Percentiles rank a stretch among this genome's conserved stretches.
phyloP scores from a whole-genome alignment of 768 basidiomycete species.

The Boletus insuetus region DNA sequence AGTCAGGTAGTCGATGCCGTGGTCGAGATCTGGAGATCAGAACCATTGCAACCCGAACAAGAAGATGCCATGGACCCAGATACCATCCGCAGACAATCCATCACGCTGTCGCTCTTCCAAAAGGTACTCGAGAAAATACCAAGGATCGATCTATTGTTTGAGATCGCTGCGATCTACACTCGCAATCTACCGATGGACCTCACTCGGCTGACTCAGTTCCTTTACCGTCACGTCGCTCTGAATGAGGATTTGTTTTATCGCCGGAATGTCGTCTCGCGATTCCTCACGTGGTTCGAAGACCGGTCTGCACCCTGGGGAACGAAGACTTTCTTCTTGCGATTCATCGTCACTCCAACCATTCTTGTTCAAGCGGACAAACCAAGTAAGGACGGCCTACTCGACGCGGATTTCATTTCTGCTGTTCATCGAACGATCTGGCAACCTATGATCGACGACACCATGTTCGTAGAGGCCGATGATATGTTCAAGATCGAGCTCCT shows the following conservation, averaged over 20 bases:
- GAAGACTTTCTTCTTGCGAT: slow-evolving; percentile 77
- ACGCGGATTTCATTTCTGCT: slow-evolving; percentile 64
- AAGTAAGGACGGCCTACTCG: slow-evolving; percentile 59
- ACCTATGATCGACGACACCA: slow-evolving; percentile 57
- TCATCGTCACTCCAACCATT: slow-evolving; percentile 84
- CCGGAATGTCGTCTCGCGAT: slow-evolving; percentile 80
- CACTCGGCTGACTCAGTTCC: slow-evolving; percentile 74
- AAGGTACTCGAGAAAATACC: slow-evolving; percentile 65
- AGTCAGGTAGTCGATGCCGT: slow-evolving; percentile 66
- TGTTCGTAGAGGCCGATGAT: slow-evolving; percentile 68
- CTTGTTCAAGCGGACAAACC: slow-evolving; percentile 68
- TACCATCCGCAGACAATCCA: slow-evolving; percentile 53
- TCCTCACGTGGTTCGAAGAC: slow-evolving; percentile 81
- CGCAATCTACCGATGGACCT: slow-evolving; percentile 81
- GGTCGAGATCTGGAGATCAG: slow-evolving; percentile 66
- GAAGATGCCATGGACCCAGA: slow-evolving; percentile 46
- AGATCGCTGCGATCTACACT: slow-evolving; percentile 77
- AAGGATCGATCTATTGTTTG: slow-evolving; percentile 86
- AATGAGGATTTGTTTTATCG: slow-evolving; percentile 66
- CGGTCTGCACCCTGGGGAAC: slow-evolving; percentile 61
- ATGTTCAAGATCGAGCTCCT: slow-evolving; percentile 88
- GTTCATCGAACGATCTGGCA: slow-evolving; percentile 81
- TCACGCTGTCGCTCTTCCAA: slow-evolving; percentile 77
- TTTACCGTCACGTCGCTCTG: slow-evolving; percentile 82
- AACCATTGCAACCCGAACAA: slow-evolving; percentile 45